Base-by-base conservation (phyloP, 345 rosid genomes). In the Linum tenue region DNA sequence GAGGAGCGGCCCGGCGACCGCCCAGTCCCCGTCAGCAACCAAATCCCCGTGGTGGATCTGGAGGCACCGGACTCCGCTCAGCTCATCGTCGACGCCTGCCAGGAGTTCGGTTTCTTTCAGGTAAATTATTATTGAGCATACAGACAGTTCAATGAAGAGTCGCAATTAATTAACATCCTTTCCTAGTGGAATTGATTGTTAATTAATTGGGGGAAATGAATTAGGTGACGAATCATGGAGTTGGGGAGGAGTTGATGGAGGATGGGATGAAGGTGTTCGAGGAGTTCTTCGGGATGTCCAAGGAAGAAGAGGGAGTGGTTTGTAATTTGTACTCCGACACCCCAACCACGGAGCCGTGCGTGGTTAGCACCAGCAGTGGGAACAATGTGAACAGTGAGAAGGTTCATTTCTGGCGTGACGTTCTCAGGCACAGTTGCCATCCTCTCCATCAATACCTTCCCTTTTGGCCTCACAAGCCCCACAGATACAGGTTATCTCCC, bases 21-120 rank as follows among this genome's bases (percentile, higher is more conserved):
- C 62, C 1, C 15, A 12, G 50, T 39, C 51, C 71, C 72, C 2
- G 0, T 5, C 11, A 51, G 39, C 55, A 31, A 55, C 15, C 3
- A 41, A 38, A 17, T 75, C 40, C 75, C 75, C 0, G 66, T 60
- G 3, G 37, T 75, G 39, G 67, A 70, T 67, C 68, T 70, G 8
- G 37, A 68, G 7, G 37, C 48, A 62, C 15, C 62, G 7, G 53
- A 66, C 5, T 41, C 55, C 5, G n/a, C 70, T 36, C 71, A 58
- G 1, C 62, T 66, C 41, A 66, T 76, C 15, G 1, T 66, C 63
- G n/a, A 62, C 48, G 74, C 74, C 16, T 14, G 66, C 76, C 70
- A 66, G 63, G 74, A 66, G 66, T 62, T 66, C 1, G 74, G 76
- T 37, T 66, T 72, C 37, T 76, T 76, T 40, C 70, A 68, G 75